Evolutionary conservation across 1,284 basidiomycete genomes (phyloP), one percentile per base, ranked within the genome.

Genomic region (Cutaneotrichosporon sp.): DNA sequence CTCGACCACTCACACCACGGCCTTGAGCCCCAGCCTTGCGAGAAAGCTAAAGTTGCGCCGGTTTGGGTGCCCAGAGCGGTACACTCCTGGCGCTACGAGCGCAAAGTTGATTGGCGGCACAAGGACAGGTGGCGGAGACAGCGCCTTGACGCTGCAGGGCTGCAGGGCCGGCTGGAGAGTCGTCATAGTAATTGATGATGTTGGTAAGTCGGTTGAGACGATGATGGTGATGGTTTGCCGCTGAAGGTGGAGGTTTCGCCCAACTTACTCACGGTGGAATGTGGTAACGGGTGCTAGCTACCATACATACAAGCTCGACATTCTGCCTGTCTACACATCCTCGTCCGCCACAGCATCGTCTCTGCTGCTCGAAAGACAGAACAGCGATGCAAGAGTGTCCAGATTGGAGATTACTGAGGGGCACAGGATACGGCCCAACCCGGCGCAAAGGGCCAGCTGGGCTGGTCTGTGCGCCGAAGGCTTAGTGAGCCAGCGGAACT

Each of bases 31-130:
- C n/a, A 82, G 69, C 32, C 72, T 60, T 13, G 67, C 67, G 31
- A 82, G 72, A 58, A 80, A 81, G 0, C 76, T 62, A 59, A 77
- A 77, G 69, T 81, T 81, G 67, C 77, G 75, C 60, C 68, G 69
- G 63, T 81, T 80, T 4, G 81, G 81, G 67, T 81, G 80, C 0
- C 81, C 81, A 8, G 73, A 76, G 13, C 78, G 64, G 62, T 78
- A 79, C n/a, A 80, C 70, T 9, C 76, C 76, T 1, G 73, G 74
- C 38, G 71, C 76, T 58, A 80, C 77, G 31, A 80, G 74, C 2
- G 79, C 79, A 68, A 82, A 83, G 69, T 82, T 82, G 69, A 82
- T 81, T 13, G 82, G 81, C 49, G 81, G 74, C 8, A 82, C 76
- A 9, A 80, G 65, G 16, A 76, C 69, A 7, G 70, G 66, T 1